Conservation (phyloP, 2,329 filamentous ascomycete species). For the Venturiaceae sp. region DNA sequence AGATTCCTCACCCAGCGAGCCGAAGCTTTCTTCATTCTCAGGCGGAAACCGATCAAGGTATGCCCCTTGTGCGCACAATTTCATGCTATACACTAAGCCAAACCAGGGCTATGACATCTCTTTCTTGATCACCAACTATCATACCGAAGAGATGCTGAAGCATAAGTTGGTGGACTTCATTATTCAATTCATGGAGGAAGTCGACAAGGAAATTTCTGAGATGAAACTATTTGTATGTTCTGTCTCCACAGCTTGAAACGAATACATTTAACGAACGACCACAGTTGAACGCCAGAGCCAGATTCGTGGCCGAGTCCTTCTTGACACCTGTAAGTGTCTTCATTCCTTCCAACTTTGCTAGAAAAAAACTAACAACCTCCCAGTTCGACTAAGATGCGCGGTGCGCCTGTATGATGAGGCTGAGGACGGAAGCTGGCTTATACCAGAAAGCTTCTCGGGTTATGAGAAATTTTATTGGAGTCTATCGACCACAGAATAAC, state of each 20-base stretch:
- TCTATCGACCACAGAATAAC: neutral
- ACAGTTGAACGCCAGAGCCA: constrained; percentile 88
- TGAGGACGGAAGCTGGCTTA: neutral
- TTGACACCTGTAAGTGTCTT: constrained; percentile 55
- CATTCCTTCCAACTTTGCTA: neutral
- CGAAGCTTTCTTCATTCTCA: constrained; percentile 92
- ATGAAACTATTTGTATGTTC: constrained; percentile 99
- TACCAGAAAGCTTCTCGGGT: neutral
- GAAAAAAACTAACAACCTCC: neutral
- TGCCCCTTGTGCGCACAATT: constrained; percentile 5
- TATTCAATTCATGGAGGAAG: constrained; percentile 99
- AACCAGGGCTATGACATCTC: constrained; percentile 91
- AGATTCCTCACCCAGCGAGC: constrained; percentile 92
- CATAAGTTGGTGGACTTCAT: constrained; percentile 99
- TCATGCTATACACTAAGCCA: neutral
- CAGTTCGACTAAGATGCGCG: neutral
- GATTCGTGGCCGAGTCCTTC: constrained; percentile 98
- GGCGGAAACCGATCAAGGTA: constrained; percentile 92
- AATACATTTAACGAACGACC: constrained; percentile 21
- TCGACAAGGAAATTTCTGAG: constrained; percentile 99
- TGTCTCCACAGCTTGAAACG: neutral
- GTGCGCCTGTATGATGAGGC: neutral
- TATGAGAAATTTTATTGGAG: too few relatives aligned
- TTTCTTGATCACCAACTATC: constrained; percentile 97
- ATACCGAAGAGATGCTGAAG: constrained; percentile 97